phyloP scores from a whole-genome alignment of 495 filamentous ascomycete species.

The Tirmania nivea region DNA sequence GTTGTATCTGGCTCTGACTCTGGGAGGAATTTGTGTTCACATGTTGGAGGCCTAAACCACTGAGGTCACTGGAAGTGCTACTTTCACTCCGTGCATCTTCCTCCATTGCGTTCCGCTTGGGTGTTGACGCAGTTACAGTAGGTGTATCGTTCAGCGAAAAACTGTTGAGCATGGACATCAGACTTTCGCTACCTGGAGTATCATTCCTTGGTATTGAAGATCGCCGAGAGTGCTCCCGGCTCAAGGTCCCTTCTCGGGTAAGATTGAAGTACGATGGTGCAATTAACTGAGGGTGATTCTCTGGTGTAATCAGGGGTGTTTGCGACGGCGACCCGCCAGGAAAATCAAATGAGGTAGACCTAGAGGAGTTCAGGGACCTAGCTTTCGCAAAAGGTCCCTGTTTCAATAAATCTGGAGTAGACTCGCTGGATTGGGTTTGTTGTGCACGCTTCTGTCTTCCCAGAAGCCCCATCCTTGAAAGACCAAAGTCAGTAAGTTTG shows the following conservation, averaged over 20 bases:
- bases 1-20: slow-evolving; percentile 15
- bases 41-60: slow-evolving; percentile 18
- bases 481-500: slow-evolving; percentile 91
- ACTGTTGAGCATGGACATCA: slow-evolving; percentile 62
- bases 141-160: slow-evolving; percentile 54
- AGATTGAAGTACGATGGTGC: slow-evolving; percentile 92
- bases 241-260: slow-evolving; percentile 37
- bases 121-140: slow-evolving; percentile 6
- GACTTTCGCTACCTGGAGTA: slow-evolving; percentile 64
- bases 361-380: slow-evolving; percentile 69
- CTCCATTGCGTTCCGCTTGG: slow-evolving; percentile 28
- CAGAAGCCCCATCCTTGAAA: slow-evolving; percentile 92
- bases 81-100: slow-evolving; percentile 40
- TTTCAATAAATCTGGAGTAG: slow-evolving; percentile 74
- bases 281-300: slow-evolving; percentile 36
- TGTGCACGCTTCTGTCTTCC: slow-evolving; percentile 86
- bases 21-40: slow-evolving; percentile 18
- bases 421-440: slow-evolving; percentile 51
- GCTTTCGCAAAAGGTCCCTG: slow-evolving; percentile 74
- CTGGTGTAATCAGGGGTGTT: slow-evolving; percentile 78
- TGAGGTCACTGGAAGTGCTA: slow-evolving; percentile 18
- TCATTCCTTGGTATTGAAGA: slow-evolving; percentile 81
- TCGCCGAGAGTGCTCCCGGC: slow-evolving; percentile 52
- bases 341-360: slow-evolving; percentile 89
- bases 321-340: slow-evolving; percentile 33